Percentiles rank a stretch among this genome's conserved stretches.
Evolutionary conservation across 2,329 filamentous ascomycete genomes (phyloP).

Genomic region (Hypoxylon sp.): DNA sequence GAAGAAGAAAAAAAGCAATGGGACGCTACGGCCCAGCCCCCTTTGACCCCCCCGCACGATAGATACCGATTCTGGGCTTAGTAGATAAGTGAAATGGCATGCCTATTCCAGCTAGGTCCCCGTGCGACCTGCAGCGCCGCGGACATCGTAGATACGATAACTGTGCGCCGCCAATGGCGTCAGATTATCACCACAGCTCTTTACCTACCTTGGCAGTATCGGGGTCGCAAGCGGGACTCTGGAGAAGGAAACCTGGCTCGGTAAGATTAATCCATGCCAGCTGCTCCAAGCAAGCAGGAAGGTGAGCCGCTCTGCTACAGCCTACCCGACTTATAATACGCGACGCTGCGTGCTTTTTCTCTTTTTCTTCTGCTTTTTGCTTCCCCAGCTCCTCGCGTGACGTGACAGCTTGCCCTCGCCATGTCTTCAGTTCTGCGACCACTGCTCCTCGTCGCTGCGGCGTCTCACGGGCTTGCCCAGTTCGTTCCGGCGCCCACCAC

Average conservation of each 20-base stretch:
- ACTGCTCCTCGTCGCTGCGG: conserved; percentile 33
- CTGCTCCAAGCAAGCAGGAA: conserved; percentile 6
- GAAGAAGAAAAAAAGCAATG: neutral
- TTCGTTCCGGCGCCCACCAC: conserved; percentile 43
- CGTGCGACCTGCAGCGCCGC: conserved; percentile 12
- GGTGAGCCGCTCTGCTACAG: neutral
- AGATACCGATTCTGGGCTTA: too few species aligned
- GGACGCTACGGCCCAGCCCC: too few species aligned
- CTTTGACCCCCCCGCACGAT: conserved; percentile 30
- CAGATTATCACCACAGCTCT: conserved; percentile 19
- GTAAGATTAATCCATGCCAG: conserved; percentile 22
- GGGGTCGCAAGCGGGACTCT: conserved; percentile 1
- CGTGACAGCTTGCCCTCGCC: conserved; percentile 14
- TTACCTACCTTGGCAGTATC: conserved; percentile 15
- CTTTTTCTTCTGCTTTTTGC: neutral
- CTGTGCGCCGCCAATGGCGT: conserved; percentile 30
- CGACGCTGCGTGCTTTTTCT: conserved; percentile 3
- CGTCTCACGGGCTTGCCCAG: conserved; percentile 35
- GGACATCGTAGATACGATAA: conserved; percentile 25
- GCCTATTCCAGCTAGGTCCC: conserved; percentile 40
- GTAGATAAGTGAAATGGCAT: conserved; percentile 37
- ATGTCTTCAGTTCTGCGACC: conserved; percentile 37
- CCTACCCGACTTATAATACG: conserved; percentile 23
- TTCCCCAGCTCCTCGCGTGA: conserved; percentile 1
- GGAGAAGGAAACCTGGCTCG: neutral